phyloP scores from a whole-genome alignment of 805 yeast genomes.

The Cyberlindnera americana region DNA sequence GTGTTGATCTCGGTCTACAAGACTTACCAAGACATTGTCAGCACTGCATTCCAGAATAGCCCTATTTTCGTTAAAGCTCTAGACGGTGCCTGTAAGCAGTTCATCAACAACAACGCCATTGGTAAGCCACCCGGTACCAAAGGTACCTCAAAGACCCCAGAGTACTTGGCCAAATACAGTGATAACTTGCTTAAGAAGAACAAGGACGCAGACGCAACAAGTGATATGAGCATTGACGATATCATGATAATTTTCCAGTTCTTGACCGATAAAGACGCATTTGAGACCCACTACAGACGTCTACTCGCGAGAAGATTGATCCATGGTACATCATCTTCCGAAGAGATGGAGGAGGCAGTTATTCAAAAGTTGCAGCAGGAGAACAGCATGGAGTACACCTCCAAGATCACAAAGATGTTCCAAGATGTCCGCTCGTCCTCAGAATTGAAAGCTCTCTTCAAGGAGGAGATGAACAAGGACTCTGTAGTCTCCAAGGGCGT shows the following conservation, averaged over 20 bases:
- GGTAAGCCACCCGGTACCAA: slow-evolving; percentile 49
- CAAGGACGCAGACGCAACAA: slow-evolving; percentile 60
- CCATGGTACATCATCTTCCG: slow-evolving; percentile 79
- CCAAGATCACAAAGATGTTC: slow-evolving; percentile 93
- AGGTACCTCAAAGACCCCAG: slow-evolving; percentile 77
- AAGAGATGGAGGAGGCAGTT: slow-evolving; percentile 74
- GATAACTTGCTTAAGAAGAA: slow-evolving; percentile 78
- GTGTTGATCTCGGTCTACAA: slow-evolving; percentile 67
- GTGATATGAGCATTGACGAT: slow-evolving; percentile 77
- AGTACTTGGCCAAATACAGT: slow-evolving; percentile 82
- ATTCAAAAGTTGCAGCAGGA: slow-evolving; percentile 85
- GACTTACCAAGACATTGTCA: slow-evolving; percentile 63
- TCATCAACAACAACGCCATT: slow-evolving; percentile 77
- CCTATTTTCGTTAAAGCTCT: slow-evolving; percentile 80
- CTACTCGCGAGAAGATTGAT: slow-evolving; percentile 85
- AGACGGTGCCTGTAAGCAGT: slow-evolving; percentile 82
- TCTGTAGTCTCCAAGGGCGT: slow-evolving; percentile 29
- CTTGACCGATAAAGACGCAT: slow-evolving; percentile 90
- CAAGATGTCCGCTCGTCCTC: slow-evolving; percentile 85
- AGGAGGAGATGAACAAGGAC: slow-evolving; percentile 41
- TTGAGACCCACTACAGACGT: slow-evolving; percentile 89
- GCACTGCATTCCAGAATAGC: slow-evolving; percentile 64
- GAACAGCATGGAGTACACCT: slow-evolving; percentile 88
- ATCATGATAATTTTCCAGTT: slow-evolving; percentile 84
- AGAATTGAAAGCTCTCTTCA: slow-evolving; percentile 61